These are phyloP conservation scores for Coemansia sp. DNA, from an alignment of 192 early-diverging fungal species.

Conservation along the genomic window DNA sequence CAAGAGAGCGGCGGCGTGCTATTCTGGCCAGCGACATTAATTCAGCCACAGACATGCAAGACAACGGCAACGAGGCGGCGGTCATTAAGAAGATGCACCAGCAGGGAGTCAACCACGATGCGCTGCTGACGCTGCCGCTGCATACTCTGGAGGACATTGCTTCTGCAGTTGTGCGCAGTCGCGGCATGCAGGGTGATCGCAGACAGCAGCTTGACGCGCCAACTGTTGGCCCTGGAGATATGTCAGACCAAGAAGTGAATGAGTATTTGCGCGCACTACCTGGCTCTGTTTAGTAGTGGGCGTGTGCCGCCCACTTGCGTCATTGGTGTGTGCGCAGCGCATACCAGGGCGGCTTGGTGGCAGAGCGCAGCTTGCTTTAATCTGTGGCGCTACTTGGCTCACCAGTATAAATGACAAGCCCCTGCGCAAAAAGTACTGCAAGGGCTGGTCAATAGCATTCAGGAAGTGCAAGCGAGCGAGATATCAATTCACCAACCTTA, in stretches of 20 bases:
- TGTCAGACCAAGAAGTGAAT: constrained; percentile 18
- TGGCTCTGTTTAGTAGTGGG: neutral
- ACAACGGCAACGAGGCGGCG: neutral
- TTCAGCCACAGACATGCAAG: neutral
- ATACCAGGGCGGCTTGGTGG: neutral
- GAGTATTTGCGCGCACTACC: neutral
- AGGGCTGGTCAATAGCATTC: too few species aligned
- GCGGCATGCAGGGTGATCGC: neutral
- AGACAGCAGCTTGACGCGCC: constrained; percentile 9
- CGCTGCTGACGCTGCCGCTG: constrained; percentile 27
- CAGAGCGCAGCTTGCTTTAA: too few species aligned
- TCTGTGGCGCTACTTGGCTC: too few species aligned
- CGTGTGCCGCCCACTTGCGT: neutral
- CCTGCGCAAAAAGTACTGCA: too few species aligned
- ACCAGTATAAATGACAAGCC: too few species aligned
- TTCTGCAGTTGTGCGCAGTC: neutral
- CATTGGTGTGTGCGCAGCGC: neutral
- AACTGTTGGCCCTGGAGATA: constrained; percentile 15
- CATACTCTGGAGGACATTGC: constrained; percentile 18
- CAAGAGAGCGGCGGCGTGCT: constrained; percentile 2
- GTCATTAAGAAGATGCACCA: constrained; percentile 6
- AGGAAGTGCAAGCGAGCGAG: too few species aligned
- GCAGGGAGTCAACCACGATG: constrained; percentile 14
- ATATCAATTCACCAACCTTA: too few species aligned
- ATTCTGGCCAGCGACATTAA: neutral